Conservation (phyloP, 306 rosid species). For the Abrus precatorius region DNA sequence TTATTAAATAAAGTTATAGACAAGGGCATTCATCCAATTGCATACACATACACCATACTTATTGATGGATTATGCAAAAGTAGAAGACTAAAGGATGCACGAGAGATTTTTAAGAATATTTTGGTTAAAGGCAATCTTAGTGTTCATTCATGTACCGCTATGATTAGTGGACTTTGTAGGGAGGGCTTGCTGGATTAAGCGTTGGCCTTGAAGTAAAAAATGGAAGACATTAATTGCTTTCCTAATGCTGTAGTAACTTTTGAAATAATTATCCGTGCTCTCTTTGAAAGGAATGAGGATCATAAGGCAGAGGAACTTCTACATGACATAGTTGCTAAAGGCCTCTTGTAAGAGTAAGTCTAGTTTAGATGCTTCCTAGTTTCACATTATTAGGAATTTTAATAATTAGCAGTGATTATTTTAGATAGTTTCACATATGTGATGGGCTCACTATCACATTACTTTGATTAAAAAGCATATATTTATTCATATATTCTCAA, state of each 20-base stretch:
- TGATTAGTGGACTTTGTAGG: constrained; percentile 10
- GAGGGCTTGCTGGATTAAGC: constrained; percentile 6
- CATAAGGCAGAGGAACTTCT: neutral
- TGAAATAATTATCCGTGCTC: neutral
- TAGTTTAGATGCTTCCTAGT: too few relatives aligned
- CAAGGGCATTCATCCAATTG: too few relatives aligned
- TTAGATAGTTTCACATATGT: too few relatives aligned
- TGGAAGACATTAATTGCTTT: constrained; percentile 2
- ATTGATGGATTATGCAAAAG: too few relatives aligned
- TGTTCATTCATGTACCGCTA: neutral
- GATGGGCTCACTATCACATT: too few relatives aligned
- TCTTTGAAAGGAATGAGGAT: neutral
- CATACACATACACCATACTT: too few relatives aligned
- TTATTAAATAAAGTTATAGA: too few relatives aligned
- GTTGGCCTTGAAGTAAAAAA: neutral
- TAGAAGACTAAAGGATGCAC: neutral
- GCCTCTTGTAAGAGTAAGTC: neutral
- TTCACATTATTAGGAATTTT: too few relatives aligned
- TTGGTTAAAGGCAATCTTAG: neutral
- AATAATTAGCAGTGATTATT: too few relatives aligned
- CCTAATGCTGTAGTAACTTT: neutral
- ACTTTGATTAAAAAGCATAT: too few relatives aligned
- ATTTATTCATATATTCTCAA: too few relatives aligned
- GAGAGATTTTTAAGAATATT: neutral
- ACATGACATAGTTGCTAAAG: neutral